Evolutionary conservation across 2,329 filamentous ascomycete genomes (phyloP), one percentile per base, ranked within the genome.

Genomic region (Camptophora hylomeconis): DNA sequence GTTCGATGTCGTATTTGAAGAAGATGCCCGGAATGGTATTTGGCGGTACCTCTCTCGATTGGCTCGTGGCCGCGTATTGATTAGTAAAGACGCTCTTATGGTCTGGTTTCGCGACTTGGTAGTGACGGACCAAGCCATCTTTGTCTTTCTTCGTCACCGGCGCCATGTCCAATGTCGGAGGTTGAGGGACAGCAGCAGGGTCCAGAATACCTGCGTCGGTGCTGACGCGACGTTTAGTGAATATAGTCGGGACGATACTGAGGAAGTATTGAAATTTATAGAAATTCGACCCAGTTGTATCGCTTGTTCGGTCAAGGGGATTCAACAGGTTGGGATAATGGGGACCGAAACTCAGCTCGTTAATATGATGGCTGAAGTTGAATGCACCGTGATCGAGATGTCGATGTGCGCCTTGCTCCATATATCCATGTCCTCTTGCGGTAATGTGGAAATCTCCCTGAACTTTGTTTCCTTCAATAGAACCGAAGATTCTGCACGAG

Each of bases 361-460:
- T 86, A 61, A 98, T 74, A 54, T 93, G 77, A 61, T 98, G 89
- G 17, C 83, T 87, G 67, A 98, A 98, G 67, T 98, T 95, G 69
- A 98, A 94, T 13, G 67, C 81, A 87, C 45, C 22, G 53, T 95
- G 87, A 46, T 92, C 80, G 40, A 95, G 59, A 60, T 95, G 86
- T 37, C 65, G 63, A 20, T 35, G 38, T 24, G 29, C 24, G 20
- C 76, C 80, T 41, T 73, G 65, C 50, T 86, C 83, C 55, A 72
- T 70, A 56, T 98, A 98, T n/a, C 89, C 89, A 54, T 95, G 87
- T 1, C 89, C 89, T 37, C 84, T 63, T 3, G 89, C 89, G 2
- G 89, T 98, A 48, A 98, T 89, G 52, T 98, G 89, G 51, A 98
- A 95, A 54, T 98, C 87, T 3, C 87, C 89, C 57, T 94, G 87